Percentiles rank a stretch among this genome's conserved stretches.
These are phyloP conservation scores for Cercophora newfieldiana DNA, from an alignment of 495 filamentous ascomycete species.

Conservation along the genomic window DNA sequence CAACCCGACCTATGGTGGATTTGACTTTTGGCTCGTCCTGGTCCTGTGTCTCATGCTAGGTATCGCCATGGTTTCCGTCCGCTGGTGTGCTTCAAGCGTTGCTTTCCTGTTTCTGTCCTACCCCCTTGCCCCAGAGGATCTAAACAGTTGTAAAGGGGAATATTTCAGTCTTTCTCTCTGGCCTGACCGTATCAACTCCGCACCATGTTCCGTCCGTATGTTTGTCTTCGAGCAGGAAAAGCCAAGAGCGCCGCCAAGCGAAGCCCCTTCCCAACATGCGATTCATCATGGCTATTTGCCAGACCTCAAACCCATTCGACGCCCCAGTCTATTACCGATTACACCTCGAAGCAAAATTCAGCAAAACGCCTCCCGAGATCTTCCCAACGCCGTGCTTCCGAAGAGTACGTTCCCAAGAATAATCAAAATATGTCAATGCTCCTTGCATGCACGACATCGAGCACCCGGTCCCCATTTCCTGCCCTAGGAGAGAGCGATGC, in stretches of 20 bases:
- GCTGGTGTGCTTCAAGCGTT: background rate
- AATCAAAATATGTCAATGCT: background rate
- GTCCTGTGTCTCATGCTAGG: background rate
- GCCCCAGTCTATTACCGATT: conserved; percentile 18
- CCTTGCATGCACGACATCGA: background rate
- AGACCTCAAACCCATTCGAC: background rate
- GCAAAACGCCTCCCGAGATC: conserved; percentile 10
- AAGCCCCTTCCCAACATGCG: too few relatives aligned
- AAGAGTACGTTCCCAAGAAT: background rate
- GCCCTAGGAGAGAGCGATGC: conserved; percentile 37
- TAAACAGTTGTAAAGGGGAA: background rate
- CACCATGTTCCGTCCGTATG: conserved; percentile 2
- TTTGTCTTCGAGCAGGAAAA: background rate
- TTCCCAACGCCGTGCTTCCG: conserved; percentile 14
- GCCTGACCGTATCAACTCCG: background rate
- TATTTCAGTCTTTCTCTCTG: background rate
- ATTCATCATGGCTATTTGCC: background rate
- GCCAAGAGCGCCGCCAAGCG: too few relatives aligned
- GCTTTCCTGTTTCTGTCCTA: background rate
- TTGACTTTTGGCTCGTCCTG: too few relatives aligned
- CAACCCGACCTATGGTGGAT: too few relatives aligned
- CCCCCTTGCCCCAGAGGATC: background rate
- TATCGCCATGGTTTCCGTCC: background rate
- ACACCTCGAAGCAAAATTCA: conserved; percentile 6
- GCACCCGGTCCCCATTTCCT: background rate